Evolutionary conservation across 2,329 filamentous ascomycete genomes (phyloP), one percentile per base, ranked within the genome.

Genomic region (Trichothecium roseum): DNA sequence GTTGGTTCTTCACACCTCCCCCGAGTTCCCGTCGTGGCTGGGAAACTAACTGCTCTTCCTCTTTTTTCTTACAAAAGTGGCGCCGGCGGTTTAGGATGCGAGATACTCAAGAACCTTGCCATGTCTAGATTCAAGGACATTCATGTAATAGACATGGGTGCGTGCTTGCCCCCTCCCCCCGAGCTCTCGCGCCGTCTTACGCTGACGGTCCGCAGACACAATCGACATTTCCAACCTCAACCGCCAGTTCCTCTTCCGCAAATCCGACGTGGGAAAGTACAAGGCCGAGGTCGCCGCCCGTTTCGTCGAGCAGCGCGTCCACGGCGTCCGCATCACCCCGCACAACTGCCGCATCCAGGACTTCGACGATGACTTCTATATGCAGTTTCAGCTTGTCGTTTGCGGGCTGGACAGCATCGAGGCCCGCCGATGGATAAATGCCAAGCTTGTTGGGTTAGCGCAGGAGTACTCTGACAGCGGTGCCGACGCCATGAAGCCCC

Each of bases 201-300:
- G 34, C 18, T 17, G 2, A 30, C 30, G 30, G 8, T 18, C 31
- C 16, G 28, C 45, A 86, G 87, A 98, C 59, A 98, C 89, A 2
- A 98, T 98, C 57, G 91, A 98, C 54, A 89, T 98, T 41, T 95
- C 88, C 34, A 98, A 98, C 56, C 72, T 98, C 16, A 98, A 98
- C 60, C 82, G 91, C 29, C 91, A 98, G 52, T 98, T 98, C 53
- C 76, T 98, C 40, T 98, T 98, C 61, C 84, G 91, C 16, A 74
- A 88, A 48, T 69, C 78, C 40, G 91, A 98, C 56, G 89, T 98
- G 18, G 91, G 93, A 27, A 89, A 86, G 51, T 84, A 74, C 47
- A 98, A 98, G 62, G 91, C 93, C 34, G 85, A 91, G 53, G 84
- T 94, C 30, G 91, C 91, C 4, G 91, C 91, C 8, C 73, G 74